Evolutionary conservation across 2,329 filamentous ascomycete species (phyloP).

Genomic region (Gaeumannomyces tritici): DNA sequence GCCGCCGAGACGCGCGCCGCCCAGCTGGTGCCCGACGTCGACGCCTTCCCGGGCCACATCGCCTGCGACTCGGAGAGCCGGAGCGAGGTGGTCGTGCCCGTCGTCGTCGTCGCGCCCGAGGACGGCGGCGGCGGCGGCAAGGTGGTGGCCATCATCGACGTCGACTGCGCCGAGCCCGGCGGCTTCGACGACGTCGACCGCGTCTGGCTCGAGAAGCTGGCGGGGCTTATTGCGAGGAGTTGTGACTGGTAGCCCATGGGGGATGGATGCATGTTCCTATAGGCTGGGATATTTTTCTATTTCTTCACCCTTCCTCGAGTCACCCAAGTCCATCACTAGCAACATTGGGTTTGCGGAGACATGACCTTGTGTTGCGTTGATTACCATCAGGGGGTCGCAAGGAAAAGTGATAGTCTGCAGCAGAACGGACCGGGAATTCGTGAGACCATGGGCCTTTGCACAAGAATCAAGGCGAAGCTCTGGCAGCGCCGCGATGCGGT

Average conservation of each 20-base stretch:
- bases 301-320: no score
- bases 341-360: no score
- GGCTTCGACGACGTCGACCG: conserved; percentile 65
- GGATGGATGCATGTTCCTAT: not conserved
- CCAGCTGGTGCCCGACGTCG: conserved; percentile 61
- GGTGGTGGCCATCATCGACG: conserved; percentile 59
- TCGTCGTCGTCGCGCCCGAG: conserved; percentile 35
- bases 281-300: no score
- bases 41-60: conserved; percentile 59
- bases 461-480: no score
- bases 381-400: no score
- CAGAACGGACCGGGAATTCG: no score
- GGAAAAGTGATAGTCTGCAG: no score
- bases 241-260: conserved; percentile 51
- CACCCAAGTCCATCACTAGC: no score
- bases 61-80: conserved; percentile 67
- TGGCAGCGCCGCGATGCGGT: no score
- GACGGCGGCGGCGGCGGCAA: conserved; percentile 15
- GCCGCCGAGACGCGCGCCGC: conserved; percentile 53
- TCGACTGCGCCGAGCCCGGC: conserved; percentile 59
- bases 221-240: conserved; percentile 43
- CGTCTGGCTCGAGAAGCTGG: conserved; percentile 56
- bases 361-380: no score
- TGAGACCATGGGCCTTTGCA: no score
- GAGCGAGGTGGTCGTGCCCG: conserved; percentile 77